Evolutionary conservation across 192 early-diverging fungal genomes (phyloP), one percentile per base, ranked within the genome.

Genomic region (Coemansia biformis): DNA sequence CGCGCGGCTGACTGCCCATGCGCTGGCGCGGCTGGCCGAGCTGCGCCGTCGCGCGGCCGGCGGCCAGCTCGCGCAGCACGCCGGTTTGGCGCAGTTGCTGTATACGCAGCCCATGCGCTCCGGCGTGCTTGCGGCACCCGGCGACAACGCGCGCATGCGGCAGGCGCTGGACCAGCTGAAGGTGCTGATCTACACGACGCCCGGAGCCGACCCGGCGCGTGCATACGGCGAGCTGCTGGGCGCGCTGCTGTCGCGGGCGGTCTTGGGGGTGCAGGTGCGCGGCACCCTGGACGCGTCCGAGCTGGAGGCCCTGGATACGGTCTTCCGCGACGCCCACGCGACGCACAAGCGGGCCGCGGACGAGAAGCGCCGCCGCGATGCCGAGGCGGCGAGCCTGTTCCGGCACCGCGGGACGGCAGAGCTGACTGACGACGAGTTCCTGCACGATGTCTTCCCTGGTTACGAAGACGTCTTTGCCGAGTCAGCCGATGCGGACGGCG

Each of bases 401-500:
- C 44, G 40, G 42, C 38, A 32, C 38, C 46, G 55, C 30, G 54
- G 32, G 2, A 38, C 54, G 1, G 51, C 36, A 22, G 63, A 92
- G 41, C 83, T 84, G 41, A 71, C 82, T 1, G 84, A 88, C 28
- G 88, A 87, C 47, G 63, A 68, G 32, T 81, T 90, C 39, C 66
- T 91, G 24, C 66, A 66, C 29, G 79, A 87, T 48, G 73, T 86
- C 32, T 96, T 96, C 77, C 88, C 90, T 1, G 88, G 89, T 48
- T 93, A 83, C 63, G 83, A 78, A 15, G 82, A 89, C 29, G 48
- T 87, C 5, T 63, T 73, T 6, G 77, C 75, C 15, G 78, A 63
- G n/a, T 15, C 37, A 6, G 77, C 76, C 15, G 78, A 61, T n/a
- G 19, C 37, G 22, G 70, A 78, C 5, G 63, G 63, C 3, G 71